Conservation (phyloP, 352 stramenopile species). For the Pythium phragmitis region DNA sequence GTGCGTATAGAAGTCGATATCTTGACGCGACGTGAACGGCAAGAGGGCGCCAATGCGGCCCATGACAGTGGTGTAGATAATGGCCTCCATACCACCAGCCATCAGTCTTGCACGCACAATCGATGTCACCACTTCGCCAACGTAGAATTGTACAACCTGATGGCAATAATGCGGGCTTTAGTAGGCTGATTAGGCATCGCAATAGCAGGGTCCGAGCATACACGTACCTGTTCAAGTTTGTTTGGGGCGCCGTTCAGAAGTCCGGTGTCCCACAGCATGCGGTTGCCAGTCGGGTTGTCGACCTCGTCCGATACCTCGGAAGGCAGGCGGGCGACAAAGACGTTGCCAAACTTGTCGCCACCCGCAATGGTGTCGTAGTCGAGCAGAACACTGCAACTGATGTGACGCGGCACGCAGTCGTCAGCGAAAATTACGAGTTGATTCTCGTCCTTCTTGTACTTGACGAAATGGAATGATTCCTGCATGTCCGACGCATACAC, state of each 20-base stretch:
- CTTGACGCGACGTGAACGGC: slow-evolving; percentile 95
- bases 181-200: neutral
- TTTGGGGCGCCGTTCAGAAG: slow-evolving; percentile 93
- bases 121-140: slow-evolving; percentile 98
- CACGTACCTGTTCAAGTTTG: slow-evolving; percentile 93
- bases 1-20: slow-evolving; percentile 98
- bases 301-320: slow-evolving; percentile 93
- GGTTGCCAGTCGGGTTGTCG: slow-evolving; percentile 95
- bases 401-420: slow-evolving; percentile 88
- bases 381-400: slow-evolving; percentile 87
- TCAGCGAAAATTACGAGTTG: slow-evolving; percentile 96
- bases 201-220: neutral
- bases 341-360: slow-evolving; percentile 99
- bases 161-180: neutral
- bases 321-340: slow-evolving; percentile 95
- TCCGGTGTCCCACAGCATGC: slow-evolving; percentile 96
- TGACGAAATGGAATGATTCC: slow-evolving; percentile 96
- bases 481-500: slow-evolving; percentile 96
- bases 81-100: slow-evolving; percentile 93
- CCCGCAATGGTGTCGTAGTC: slow-evolving; percentile 99
- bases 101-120: slow-evolving; percentile 96
- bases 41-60: slow-evolving; percentile 96
- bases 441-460: slow-evolving; percentile 97
- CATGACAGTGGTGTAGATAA: slow-evolving; percentile 98
- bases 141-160: slow-evolving; percentile 93